phyloP scores from a whole-genome alignment of 371 early-diverging fungal species.

The Mortierella sp. region DNA sequence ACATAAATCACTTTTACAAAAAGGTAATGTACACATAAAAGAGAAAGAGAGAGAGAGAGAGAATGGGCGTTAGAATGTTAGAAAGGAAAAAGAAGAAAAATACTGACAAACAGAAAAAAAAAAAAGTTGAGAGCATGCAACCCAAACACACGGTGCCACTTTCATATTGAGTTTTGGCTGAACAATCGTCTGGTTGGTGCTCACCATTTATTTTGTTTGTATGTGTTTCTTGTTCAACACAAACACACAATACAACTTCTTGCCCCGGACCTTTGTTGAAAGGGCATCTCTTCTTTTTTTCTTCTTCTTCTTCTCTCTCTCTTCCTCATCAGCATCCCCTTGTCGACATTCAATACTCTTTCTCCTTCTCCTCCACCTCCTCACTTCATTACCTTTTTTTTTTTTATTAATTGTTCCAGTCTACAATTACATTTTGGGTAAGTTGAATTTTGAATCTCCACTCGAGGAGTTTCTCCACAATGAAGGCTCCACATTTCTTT shows the following conservation, averaged over 20 bases:
- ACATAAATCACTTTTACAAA: too few relatives aligned
- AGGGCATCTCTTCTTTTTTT: background rate
- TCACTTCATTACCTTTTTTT: too few relatives aligned
- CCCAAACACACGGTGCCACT: too few relatives aligned
- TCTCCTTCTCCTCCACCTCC: background rate
- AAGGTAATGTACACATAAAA: too few relatives aligned
- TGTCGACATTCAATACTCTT: slow-evolving; percentile 3
- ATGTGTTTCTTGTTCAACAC: background rate
- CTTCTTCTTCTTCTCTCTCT: background rate
- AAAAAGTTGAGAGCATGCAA: background rate
- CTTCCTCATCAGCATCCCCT: background rate
- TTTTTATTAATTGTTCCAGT: background rate
- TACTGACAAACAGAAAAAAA: background rate
- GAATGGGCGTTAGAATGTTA: too few relatives aligned
- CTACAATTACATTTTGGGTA: background rate
- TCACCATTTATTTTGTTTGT: background rate
- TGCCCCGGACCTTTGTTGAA: background rate
- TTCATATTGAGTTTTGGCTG: too few relatives aligned
- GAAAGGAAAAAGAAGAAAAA: too few relatives aligned
- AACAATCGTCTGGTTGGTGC: slow-evolving; percentile 5
- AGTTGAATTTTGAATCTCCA: background rate
- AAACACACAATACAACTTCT: background rate
- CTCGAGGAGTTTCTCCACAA: background rate
- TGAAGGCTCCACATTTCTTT: background rate
- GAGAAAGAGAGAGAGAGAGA: too few relatives aligned